phyloP scores from a whole-genome alignment of 2,329 filamentous ascomycete species.

The Fusarium odoratissimum region DNA sequence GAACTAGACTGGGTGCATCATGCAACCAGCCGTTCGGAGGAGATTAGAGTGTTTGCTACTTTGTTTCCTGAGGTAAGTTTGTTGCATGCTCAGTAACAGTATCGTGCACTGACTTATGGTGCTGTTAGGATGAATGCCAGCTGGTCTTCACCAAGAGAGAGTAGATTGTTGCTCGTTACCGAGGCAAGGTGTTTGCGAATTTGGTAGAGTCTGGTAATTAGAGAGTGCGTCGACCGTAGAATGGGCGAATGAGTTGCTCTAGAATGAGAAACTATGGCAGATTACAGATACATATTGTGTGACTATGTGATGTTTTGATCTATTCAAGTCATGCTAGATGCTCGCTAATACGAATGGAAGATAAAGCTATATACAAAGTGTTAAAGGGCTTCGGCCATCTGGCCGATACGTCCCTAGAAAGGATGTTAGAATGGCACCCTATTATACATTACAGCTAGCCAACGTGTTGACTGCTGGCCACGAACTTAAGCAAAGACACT shows the following conservation, averaged over 20 bases:
- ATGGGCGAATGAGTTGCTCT: fast-evolving
- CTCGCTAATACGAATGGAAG: background rate
- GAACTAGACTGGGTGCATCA: conserved; percentile 64
- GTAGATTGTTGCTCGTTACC: background rate
- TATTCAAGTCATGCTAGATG: background rate
- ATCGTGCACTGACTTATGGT: background rate
- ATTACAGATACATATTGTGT: background rate
- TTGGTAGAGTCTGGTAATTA: background rate
- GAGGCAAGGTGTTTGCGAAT: background rate
- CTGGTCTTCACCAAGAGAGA: conserved; percentile 15
- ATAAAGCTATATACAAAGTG: background rate
- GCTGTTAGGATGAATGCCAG: conserved; percentile 19
- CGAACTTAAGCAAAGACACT: conserved; percentile 24
- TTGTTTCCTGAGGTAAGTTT: conserved; percentile 60
- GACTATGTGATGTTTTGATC: background rate
- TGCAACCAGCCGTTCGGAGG: conserved; percentile 59
- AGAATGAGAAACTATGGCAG: background rate
- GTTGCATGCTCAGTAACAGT: background rate
- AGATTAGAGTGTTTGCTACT: conserved; percentile 63
- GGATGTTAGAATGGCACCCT: background rate
- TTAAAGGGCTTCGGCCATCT: background rate
- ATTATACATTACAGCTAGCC: conserved; percentile 9
- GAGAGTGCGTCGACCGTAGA: too few relatives aligned
- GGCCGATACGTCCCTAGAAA: background rate
- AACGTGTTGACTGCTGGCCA: background rate